phyloP scores from a whole-genome alignment of 2,329 filamentous ascomycete genomes.

The Aspergillus puulaauensis region DNA sequence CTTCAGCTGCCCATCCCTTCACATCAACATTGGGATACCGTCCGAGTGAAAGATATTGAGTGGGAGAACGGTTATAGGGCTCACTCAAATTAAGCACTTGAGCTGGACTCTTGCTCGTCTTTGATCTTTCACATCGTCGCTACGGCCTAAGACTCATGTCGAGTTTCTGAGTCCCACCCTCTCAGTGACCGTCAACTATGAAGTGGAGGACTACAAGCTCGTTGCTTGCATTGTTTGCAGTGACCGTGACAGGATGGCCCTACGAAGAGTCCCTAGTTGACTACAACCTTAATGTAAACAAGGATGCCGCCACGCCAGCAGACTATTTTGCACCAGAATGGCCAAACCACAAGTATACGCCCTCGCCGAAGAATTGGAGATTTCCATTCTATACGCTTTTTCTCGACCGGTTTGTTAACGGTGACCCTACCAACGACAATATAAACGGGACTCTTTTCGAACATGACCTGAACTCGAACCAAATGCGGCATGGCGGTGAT shows the following conservation, averaged over 20 bases:
- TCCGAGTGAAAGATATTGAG: conserved; percentile 6
- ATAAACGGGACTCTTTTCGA: conserved; percentile 62
- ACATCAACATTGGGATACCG: background rate
- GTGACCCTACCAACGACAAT: conserved; percentile 64
- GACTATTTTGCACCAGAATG: conserved; percentile 59
- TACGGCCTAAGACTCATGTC: conserved; percentile 22
- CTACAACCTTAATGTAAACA: conserved; percentile 63
- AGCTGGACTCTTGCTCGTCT: background rate
- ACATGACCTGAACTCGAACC: conserved; percentile 60
- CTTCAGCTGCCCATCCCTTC: background rate
- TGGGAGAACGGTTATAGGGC: conserved; percentile 2
- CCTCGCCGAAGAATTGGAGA: conserved; percentile 63
- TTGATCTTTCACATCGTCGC: background rate
- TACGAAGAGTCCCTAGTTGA: conserved; percentile 53
- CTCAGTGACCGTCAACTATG: conserved; percentile 26
- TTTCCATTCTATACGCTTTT: conserved; percentile 67
- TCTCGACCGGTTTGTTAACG: conserved; percentile 64
- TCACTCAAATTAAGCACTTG: background rate
- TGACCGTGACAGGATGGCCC: conserved; percentile 33
- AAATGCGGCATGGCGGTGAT: conserved; percentile 65
- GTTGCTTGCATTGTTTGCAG: conserved; percentile 30
- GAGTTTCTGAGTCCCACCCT: conserved; percentile 14
- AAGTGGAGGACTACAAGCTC: conserved; percentile 27
- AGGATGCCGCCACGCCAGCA: conserved; percentile 53
- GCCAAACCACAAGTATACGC: conserved; percentile 52